These are phyloP conservation scores for Aspergillus pseudoterreus DNA, from an alignment of 2,329 filamentous ascomycete species.

Conservation along the genomic window DNA sequence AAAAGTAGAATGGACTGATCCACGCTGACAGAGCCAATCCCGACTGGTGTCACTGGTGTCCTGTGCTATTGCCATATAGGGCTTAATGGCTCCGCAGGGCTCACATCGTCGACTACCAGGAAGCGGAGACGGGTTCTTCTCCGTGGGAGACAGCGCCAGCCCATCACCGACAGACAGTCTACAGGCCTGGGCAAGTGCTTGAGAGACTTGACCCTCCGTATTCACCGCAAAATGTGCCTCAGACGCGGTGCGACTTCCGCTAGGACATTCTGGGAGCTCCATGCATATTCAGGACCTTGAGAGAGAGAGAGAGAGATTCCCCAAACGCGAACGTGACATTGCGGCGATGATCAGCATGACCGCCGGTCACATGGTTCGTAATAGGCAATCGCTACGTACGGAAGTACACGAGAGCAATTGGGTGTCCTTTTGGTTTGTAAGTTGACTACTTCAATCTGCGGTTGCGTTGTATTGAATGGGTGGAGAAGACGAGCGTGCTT, in stretches of 20 bases:
- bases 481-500: too few relatives aligned
- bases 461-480: too few relatives aligned
- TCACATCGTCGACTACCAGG: not conserved
- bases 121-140: not conserved
- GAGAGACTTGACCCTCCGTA: not conserved
- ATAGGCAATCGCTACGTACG: not conserved
- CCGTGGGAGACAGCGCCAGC: too few relatives aligned
- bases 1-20: not conserved
- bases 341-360: constrained; percentile 1
- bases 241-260: constrained; percentile 1
- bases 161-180: too few relatives aligned
- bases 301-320: not conserved
- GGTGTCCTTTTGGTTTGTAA: too few relatives aligned
- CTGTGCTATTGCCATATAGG: not conserved
- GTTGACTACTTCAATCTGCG: not conserved
- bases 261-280: constrained; percentile 7
- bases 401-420: too few relatives aligned
- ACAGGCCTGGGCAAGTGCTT: too few relatives aligned
- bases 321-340: constrained; percentile 11
- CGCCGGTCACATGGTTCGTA: not conserved
- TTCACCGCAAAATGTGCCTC: not conserved
- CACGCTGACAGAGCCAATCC: not conserved
- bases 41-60: not conserved
- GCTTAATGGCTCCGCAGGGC: not conserved
- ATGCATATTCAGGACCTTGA: constrained; percentile 9